Base-by-base conservation (phyloP, 768 basidiomycete species). In the Termitomyces bulborhizus region DNA sequence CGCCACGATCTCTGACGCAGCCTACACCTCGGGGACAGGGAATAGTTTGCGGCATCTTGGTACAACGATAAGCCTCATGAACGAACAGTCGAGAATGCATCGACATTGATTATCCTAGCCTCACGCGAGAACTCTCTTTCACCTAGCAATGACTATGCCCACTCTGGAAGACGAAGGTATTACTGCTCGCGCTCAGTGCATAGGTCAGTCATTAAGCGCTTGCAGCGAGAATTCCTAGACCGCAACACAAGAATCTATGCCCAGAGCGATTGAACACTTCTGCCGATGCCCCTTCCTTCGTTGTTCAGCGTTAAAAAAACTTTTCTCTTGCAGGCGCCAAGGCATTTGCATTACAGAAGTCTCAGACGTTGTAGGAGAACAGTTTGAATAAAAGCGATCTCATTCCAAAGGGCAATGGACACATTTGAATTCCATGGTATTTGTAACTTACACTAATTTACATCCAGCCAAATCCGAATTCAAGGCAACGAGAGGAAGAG, bases 401-500 rank as follows among this genome's bases (percentile, higher is more conserved):
- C 13, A 13, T 24, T 41, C 41, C 44, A 45, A 13, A 29, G 18
- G 37, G 16, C 31, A 27, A 32, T 46, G 34, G 27, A 6, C 26
- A 50, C 26, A 26, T 29, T 9, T 7, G 12, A 2, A 29, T 27
- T 39, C 1, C n/a, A 40, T 27, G 9, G 1, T 49, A 27, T 27
- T 18, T 40, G 36, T 49, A 9, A n/a, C 5, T 37, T n/a, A 16
- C 6, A 24, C 27, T 31, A 42, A 9, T 31, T 31, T 41, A 31
- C 54, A 26, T 36, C 11, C 24, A 16, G 29, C 31, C 15, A 6
- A 36, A 6, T 6, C 15, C 46, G 0, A 13, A 3, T 21, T 21
- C 21, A 21, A 21, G 73, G 73, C 43, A 74, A 63, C 6, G 66
- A 60, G 26, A 74, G 63, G 64, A 70, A 73, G 32, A 70, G 66